phyloP scores from a whole-genome alignment of 768 basidiomycete genomes.

The Cystobasidium ongulense region DNA sequence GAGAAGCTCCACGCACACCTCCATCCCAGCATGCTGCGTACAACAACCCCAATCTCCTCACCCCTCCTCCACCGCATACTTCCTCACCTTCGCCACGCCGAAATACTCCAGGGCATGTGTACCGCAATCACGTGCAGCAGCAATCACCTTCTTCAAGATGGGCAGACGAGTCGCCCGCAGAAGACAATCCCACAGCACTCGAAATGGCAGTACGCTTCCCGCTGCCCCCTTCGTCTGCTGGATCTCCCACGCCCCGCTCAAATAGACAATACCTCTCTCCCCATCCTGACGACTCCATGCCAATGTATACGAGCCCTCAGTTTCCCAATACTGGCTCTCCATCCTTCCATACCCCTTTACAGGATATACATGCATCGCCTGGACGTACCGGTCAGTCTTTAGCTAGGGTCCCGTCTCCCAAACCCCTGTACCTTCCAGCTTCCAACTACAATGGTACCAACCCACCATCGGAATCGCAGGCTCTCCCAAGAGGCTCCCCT shows the following conservation, averaged over 20 bases:
- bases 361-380: background rate
- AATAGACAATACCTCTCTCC: background rate
- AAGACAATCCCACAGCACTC: background rate
- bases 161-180: background rate
- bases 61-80: background rate
- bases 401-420: background rate
- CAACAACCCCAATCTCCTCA: background rate
- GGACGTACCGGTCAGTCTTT: background rate
- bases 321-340: background rate
- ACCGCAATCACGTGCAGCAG: background rate
- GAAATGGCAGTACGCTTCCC: background rate
- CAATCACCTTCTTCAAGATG: background rate
- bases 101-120: background rate
- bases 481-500: background rate
- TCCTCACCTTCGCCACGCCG: background rate
- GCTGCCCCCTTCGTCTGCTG: background rate
- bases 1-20: slow-evolving; percentile 1
- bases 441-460: background rate
- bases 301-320: background rate
- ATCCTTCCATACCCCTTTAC: background rate
- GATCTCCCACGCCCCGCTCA: background rate
- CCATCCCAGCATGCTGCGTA: background rate
- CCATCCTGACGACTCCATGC: background rate
- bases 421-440: background rate
- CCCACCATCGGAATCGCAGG: background rate